Base-by-base conservation (phyloP, 2,329 filamentous ascomycete species). In the Fusarium miscanthi region DNA sequence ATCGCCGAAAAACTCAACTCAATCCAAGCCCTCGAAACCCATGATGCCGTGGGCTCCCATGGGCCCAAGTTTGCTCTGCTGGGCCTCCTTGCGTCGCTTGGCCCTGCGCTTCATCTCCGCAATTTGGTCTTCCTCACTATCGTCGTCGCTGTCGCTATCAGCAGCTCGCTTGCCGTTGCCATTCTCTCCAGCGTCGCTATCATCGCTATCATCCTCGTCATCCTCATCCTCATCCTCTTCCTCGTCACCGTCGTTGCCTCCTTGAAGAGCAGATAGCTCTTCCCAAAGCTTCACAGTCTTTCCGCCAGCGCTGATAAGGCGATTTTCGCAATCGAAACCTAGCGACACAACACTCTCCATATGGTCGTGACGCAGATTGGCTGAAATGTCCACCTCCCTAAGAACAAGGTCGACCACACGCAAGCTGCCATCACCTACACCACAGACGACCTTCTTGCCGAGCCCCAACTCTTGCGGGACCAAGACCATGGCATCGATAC, bases 271-370 rank as follows among this genome's bases (percentile, higher is more conserved):
- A n/a, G 88, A 85, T 67, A 91, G 88, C 79, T 96, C 90, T 92
- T 96, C 90, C 96, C 96, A 99, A 4, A 98, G 91, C 82, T 98
- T 98, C 71, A 99, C 89, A 1, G 91, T 90, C 75, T 88, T 89
- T 1, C 96, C 96, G 59, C 96, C 96, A 16, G 94, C 95, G 77
- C 91, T 97, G 74, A 99, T 94, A 86, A 99, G 90, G 49, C 96
- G 88, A 49, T 94, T 93, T 57, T 91, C 90, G 56, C 92, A 91
- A 82, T 98, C 96, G 72, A 98, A 97, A 3, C 88, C 92, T 2
- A 99, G 82, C 0, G 89, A 93, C 4, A 94, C 88, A 7, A 98
- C 94, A 5, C 92, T 93, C 79, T 98, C 95, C 23, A 96, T 84
- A 66, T 97, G 94, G 77, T 98, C 94, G 80, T 98, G 95, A 75